Evolutionary conservation across 2,329 filamentous ascomycete species (phyloP), one percentile per base, ranked within the genome.

Genomic region (Aureobasidium sp.): DNA sequence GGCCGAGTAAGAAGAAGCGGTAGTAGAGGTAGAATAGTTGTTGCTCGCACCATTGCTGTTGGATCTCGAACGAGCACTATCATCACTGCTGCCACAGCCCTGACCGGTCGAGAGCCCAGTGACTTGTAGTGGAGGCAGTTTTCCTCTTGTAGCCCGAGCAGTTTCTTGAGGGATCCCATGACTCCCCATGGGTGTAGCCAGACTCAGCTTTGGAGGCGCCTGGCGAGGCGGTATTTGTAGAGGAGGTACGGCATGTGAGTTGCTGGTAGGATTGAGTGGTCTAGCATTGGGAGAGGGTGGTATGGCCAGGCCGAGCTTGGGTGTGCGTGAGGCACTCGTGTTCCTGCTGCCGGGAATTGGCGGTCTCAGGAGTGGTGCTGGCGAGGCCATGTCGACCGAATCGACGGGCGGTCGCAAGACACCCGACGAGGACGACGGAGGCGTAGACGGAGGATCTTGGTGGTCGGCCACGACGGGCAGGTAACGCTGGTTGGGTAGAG

Each of bases 171-270:
- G 88, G 9, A 85, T 84, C 60, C 84, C 81, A 65, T 86, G 86
- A 71, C 86, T 90, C 63, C 91, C 91, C 87, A 91, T 91, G 3
- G 93, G 93, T 1, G 93, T 97, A 16, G 89, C 90, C 25, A 97
- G 82, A 69, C 90, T 88, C 49, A 97, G 81, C 63, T 87, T 87
- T n/a, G 91, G 91, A 32, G 89, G 84, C 29, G 85, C 78, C 29
- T 90, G 87, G 52, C 86, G 81, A 32, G 77, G 63, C 69, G 71
- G 68, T 69, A 72, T 68, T 71, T 70, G 65, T 64, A 73, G 67
- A 45, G 69, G 70, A 47, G 73, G 70, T 36, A 72, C 66, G 27
- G 69, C 69, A 64, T 65, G 59, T 58, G 68, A 69, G 65, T 66
- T 70, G 34, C 13, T 37, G 64, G 32, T 65, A 21, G 75, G 65